phyloP scores from a whole-genome alignment of 1,284 basidiomycete genomes.

The Apiotrichum porosum region DNA sequence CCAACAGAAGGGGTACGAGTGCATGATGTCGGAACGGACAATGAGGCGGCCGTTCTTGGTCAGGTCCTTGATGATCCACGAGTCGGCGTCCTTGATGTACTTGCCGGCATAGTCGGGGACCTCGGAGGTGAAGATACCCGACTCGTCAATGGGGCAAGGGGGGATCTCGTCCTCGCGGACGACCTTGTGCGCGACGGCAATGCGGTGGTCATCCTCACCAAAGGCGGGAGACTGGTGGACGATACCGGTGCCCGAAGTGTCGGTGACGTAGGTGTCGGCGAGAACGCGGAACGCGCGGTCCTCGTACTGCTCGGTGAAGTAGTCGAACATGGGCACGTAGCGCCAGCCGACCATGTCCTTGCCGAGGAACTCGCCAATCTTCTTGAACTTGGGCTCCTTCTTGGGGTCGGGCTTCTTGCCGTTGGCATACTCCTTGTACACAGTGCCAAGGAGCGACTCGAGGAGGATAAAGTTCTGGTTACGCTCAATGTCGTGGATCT shows the following conservation, averaged over 20 bases:
- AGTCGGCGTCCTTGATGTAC: constrained; percentile 92
- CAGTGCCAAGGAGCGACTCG: constrained; percentile 76
- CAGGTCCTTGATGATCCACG: constrained; percentile 85
- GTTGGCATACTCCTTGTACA: constrained; percentile 83
- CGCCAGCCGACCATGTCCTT: constrained; percentile 92
- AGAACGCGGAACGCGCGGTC: constrained; percentile 88
- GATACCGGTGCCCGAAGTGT: constrained; percentile 91
- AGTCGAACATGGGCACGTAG: constrained; percentile 93
- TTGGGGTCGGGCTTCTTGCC: constrained; percentile 49
- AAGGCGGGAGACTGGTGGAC: constrained; percentile 99
- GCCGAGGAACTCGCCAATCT: constrained; percentile 78
- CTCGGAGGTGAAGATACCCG: constrained; percentile 79
- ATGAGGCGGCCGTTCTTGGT: constrained; percentile 85
- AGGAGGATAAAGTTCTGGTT: constrained; percentile 89
- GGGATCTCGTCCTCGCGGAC: constrained; percentile 83
- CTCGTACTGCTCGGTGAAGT: constrained; percentile 91
- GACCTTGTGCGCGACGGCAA: constrained; percentile 79
- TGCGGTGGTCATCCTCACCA: constrained; percentile 97
- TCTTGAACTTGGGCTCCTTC: constrained; percentile 96
- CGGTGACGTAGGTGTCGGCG: constrained; percentile 89
- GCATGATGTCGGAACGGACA: constrained; percentile 78
- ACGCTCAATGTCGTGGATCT: constrained; percentile 87
- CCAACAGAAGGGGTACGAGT: constrained; percentile 98
- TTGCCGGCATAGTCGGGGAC: constrained; percentile 87
- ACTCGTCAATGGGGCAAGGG: constrained; percentile 91